Base-by-base conservation (phyloP, 805 yeast genomes). In the Starmerella apis region DNA sequence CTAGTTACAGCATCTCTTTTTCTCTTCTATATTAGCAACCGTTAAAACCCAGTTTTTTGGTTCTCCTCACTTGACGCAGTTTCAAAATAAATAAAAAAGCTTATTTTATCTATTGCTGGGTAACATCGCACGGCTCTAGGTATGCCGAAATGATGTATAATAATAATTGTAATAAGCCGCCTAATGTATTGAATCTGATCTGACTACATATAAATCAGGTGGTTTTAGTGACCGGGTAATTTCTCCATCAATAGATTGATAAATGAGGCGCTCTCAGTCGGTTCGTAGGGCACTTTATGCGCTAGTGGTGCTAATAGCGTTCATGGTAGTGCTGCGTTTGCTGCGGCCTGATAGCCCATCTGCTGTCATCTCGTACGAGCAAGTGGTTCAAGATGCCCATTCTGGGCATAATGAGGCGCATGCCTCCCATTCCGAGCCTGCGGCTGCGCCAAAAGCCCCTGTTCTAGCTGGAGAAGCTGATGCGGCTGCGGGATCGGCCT, bases 261-360 rank as follows among this genome's bases (percentile, higher is more conserved):
- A 20, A 38, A 50, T 50, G 53, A 27, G 53, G 6, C 28, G 53
- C 4, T 32, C 48, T 11, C 48, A 51, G n/a, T 27, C 49, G 19
- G 24, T 53, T 24, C 39, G 50, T 18, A 47, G 41, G 22, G 56
- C 51, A 23, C 20, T 50, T 2, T 27, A 33, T 14, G 54, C 54
- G 22, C 35, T 50, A n/a, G 31, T 39, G 13, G 43, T 53, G 32
- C 49, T 53, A 19, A 46, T 35, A 6, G 9, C 36, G 8, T 50
- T 53, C 37, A 53, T 53, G 56, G 46, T 41, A 20, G 27, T 53
- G 24, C 45, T 53, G 38, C 51, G 56, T 19, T 6, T 44, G 10
- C 45, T 50, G 16, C 46, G 47, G 31, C 48, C 53, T 8, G 47
- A 36, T 30, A 24, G 41, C 32, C 10, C 31, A 11, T 9, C 28